Percentiles rank a stretch among this genome's conserved stretches.
Evolutionary conservation across 345 rosid genomes (phyloP).

Genomic region (Eucalyptus microcorys): DNA sequence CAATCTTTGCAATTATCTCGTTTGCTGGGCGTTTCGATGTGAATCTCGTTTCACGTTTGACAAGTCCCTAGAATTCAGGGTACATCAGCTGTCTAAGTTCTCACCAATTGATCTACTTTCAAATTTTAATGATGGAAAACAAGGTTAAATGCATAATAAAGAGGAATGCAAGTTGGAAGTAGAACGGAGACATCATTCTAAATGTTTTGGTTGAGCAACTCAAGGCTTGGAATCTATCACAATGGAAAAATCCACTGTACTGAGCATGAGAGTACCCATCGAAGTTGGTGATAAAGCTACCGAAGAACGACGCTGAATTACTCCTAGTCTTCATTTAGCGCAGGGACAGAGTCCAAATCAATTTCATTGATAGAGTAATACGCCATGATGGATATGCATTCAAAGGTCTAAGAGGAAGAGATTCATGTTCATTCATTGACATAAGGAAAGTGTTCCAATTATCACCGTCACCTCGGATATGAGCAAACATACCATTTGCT

Average conservation of each 20-base stretch:
- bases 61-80: constrained; percentile 55
- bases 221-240: not conserved
- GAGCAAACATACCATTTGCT: constrained; percentile 62
- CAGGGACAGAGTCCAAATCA: not conserved
- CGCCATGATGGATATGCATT: not conserved
- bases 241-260: not conserved
- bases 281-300: not conserved
- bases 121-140: not conserved
- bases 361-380: not conserved
- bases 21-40: constrained; percentile 78
- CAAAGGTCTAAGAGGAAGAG: not conserved
- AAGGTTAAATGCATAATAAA: not conserved
- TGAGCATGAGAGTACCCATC: not conserved
- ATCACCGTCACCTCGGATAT: not conserved
- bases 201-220: not conserved
- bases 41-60: constrained; percentile 86
- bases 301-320: not conserved
- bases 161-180: not conserved
- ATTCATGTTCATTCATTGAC: not conserved
- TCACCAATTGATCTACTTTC: not conserved
- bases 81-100: not conserved
- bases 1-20: constrained; percentile 86
- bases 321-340: not conserved
- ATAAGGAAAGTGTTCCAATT: not conserved
- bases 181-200: not conserved